Percentiles rank a stretch among this genome's conserved stretches.
Conservation (phyloP, 306 rosid species). For the Coriaria nepalensis region DNA sequence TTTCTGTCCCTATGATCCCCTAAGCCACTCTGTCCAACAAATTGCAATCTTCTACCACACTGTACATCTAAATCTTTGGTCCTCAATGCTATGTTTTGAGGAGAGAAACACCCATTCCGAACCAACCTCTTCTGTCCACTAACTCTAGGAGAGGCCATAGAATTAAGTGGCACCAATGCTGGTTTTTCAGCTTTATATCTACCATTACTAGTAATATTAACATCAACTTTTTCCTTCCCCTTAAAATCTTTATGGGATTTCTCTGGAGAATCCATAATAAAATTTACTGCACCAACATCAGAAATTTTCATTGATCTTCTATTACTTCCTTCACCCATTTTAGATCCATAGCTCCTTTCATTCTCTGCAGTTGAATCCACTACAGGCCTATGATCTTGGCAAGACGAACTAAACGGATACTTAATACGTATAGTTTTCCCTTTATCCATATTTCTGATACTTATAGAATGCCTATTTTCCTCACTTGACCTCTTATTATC, state of each 20-base stretch:
- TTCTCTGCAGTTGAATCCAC: constrained; percentile 42
- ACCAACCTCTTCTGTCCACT: constrained; percentile 73
- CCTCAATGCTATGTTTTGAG: constrained; percentile 56
- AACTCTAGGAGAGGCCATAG: constrained; percentile 24
- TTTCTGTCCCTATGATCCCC: constrained; percentile 21
- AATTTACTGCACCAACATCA: constrained; percentile 20
- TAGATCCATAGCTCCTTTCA: constrained; percentile 13
- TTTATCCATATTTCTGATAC: constrained; percentile 31
- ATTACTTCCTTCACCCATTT: neutral
- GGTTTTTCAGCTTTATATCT: constrained; percentile 23
- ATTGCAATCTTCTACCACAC: constrained; percentile 20
- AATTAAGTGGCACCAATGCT: constrained; percentile 15
- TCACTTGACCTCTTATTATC: constrained; percentile 21
- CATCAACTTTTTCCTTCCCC: constrained; percentile 46
- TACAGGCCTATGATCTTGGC: constrained; percentile 15
- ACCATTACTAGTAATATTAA: constrained; percentile 22
- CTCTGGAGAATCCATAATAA: constrained; percentile 24
- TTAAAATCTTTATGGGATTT: constrained; percentile 23
- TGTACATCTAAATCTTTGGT: constrained; percentile 43
- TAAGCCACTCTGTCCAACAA: constrained; percentile 24
- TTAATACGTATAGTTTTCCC: constrained; percentile 33
- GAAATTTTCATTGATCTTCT: constrained; percentile 9
- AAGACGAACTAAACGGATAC: constrained; percentile 32
- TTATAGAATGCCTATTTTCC: constrained; percentile 22
- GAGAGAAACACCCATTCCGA: constrained; percentile 83